Percentiles rank a stretch among this genome's conserved stretches.
Conservation (phyloP, 331 rosid genomes). For the Cydonia oblonga region DNA sequence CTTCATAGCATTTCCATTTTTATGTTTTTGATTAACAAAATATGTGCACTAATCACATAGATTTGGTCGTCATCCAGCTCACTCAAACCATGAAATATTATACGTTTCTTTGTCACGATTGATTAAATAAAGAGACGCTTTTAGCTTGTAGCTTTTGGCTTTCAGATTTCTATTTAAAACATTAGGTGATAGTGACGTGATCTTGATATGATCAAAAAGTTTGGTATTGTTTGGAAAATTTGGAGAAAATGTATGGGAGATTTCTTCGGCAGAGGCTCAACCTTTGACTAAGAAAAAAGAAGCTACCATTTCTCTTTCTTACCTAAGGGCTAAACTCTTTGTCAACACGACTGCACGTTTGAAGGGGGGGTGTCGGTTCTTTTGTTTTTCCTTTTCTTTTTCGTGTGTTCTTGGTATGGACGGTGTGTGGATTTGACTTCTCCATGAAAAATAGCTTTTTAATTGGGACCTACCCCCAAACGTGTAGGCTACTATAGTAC, state of each 20-base stretch:
- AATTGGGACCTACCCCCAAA: slow-evolving; percentile 25
- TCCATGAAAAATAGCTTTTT: background rate
- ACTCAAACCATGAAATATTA: background rate
- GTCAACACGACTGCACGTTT: slow-evolving; percentile 37
- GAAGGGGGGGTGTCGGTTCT: slow-evolving; percentile 31
- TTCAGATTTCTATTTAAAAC: background rate
- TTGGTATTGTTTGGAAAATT: background rate
- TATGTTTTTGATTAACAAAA: background rate
- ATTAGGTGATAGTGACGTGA: slow-evolving; percentile 3
- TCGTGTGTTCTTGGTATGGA: background rate
- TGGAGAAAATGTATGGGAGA: slow-evolving; percentile 10
- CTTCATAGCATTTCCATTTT: too few species aligned
- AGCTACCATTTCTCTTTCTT: background rate
- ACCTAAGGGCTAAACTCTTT: background rate
- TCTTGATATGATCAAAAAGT: slow-evolving; percentile 10
- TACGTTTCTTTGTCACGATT: too few species aligned
- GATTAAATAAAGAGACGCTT: background rate
- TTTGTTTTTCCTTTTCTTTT: background rate
- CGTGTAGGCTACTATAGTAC: background rate
- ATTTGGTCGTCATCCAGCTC: background rate
- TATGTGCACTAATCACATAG: background rate
- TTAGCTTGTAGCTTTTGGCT: background rate
- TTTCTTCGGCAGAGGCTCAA: slow-evolving; percentile 28
- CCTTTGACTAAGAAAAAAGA: slow-evolving; percentile 40
- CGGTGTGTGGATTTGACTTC: slow-evolving; percentile 23